These are phyloP conservation scores for Colletotrichum sp. DNA, from an alignment of 2,329 filamentous ascomycete species.

Conservation along the genomic window DNA sequence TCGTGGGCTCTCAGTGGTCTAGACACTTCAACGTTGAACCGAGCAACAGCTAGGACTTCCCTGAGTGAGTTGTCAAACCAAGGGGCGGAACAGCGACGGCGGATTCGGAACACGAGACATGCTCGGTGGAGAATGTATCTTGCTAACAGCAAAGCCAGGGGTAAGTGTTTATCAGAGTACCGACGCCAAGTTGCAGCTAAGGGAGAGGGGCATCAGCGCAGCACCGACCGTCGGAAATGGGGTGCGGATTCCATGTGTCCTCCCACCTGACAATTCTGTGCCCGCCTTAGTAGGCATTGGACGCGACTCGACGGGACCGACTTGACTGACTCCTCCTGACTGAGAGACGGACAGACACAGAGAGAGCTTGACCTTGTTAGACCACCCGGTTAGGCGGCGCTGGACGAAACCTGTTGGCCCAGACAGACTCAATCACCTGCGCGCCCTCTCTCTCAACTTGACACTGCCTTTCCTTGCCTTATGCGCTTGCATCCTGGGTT, in stretches of 20 bases:
- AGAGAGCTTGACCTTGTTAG: background rate
- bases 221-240: background rate
- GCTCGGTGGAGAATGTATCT: background rate
- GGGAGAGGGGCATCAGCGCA: conserved; percentile 6
- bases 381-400: background rate
- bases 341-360: background rate
- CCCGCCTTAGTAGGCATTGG: background rate
- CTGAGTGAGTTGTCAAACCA: background rate
- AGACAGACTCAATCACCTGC: background rate
- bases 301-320: background rate
- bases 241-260: background rate
- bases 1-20: background rate
- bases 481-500: background rate
- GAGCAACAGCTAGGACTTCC: background rate
- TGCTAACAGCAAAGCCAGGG: background rate
- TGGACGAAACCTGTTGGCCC: background rate
- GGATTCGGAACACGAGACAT: background rate
- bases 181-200: background rate
- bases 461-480: background rate
- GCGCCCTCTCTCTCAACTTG: background rate
- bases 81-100: background rate
- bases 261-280: background rate
- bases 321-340: background rate
- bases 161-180: conserved; percentile 17
- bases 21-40: background rate